A percentile compares a stretch with the other conserved stretches of the same genome.
These are phyloP conservation scores for Phytopythium oedochilum DNA, from an alignment of 352 stramenopile genomes.

Conservation along the genomic window DNA sequence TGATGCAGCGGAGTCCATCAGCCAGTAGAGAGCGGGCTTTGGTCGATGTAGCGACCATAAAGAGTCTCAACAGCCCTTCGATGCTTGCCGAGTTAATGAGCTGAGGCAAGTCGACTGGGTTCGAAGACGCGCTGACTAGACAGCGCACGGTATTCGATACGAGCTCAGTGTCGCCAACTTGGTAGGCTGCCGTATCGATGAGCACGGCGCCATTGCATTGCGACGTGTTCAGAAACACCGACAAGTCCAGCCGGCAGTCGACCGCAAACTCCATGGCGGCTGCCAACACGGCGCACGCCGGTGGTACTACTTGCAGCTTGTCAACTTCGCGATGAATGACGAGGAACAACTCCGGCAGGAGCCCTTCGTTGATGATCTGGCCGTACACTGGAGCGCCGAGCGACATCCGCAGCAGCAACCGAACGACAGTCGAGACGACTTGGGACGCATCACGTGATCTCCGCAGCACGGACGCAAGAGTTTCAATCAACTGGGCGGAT, in stretches of 20 bases:
- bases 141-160: conserved; percentile 44
- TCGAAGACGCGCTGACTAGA: conserved; percentile 47
- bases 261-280: conserved; percentile 56
- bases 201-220: conserved; percentile 36
- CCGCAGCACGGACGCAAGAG: conserved; percentile 3
- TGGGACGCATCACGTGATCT: not conserved
- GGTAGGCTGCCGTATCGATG: conserved; percentile 26
- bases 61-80: conserved; percentile 58
- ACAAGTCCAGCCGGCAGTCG: conserved; percentile 50
- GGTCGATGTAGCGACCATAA: conserved; percentile 28
- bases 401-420: conserved; percentile 30
- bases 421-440: conserved; percentile 11
- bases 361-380: conserved; percentile 50
- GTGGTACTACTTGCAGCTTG: conserved; percentile 35
- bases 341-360: conserved; percentile 44
- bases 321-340: conserved; percentile 54
- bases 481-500: not conserved
- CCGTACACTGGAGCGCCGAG: conserved; percentile 39
- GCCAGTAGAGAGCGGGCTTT: conserved; percentile 26
- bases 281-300: conserved; percentile 66
- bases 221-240: conserved; percentile 28
- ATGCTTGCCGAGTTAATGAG: conserved; percentile 49
- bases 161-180: conserved; percentile 25
- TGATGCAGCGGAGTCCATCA: conserved; percentile 34
- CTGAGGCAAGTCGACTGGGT: conserved; percentile 38